Conservation (phyloP, 805 yeast genomes). For the Spathaspora arborariae region DNA sequence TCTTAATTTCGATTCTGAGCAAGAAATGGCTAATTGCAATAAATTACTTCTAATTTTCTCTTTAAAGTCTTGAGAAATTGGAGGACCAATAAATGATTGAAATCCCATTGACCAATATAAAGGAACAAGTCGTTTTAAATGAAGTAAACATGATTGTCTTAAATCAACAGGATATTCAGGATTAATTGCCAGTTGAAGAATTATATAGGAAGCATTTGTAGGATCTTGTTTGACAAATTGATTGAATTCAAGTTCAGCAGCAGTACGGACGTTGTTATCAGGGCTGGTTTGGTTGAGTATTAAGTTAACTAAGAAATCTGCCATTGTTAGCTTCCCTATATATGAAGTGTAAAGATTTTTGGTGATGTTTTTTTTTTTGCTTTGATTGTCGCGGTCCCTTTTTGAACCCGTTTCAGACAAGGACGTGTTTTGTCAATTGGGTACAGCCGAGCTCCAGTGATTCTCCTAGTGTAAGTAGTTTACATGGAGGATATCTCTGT, state of each 20-base stretch:
- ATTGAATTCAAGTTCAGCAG: slow-evolving; percentile 50
- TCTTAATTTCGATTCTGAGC: slow-evolving; percentile 55
- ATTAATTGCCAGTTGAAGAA: slow-evolving; percentile 41
- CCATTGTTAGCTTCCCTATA: slow-evolving; percentile 4
- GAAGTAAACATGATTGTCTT: slow-evolving; percentile 63
- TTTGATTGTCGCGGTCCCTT: too few species aligned
- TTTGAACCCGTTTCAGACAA: too few species aligned
- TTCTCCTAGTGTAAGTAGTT: too few species aligned
- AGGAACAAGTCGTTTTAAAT: slow-evolving; percentile 65
- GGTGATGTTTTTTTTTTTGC: too few species aligned
- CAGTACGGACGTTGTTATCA: slow-evolving; percentile 48
- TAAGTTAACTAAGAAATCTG: slow-evolving; percentile 4
- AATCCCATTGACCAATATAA: slow-evolving; percentile 83
- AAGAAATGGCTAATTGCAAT: slow-evolving; percentile 41
- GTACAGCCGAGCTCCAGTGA: too few species aligned
- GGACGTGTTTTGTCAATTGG: too few species aligned
- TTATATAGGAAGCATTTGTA: slow-evolving; percentile 36
- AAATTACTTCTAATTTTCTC: slow-evolving; percentile 46
- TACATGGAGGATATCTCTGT: too few species aligned
- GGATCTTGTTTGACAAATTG: slow-evolving; percentile 46
- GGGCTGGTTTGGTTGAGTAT: slow-evolving; percentile 31
- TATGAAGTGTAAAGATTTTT: too few species aligned
- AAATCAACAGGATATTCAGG: slow-evolving; percentile 25
- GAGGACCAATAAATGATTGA: slow-evolving; percentile 66
- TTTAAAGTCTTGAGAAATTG: slow-evolving; percentile 54